Percentiles rank a stretch among this genome's conserved stretches.
phyloP scores from a whole-genome alignment of 2,329 filamentous ascomycete species.

The Cladosporium colombiae region DNA sequence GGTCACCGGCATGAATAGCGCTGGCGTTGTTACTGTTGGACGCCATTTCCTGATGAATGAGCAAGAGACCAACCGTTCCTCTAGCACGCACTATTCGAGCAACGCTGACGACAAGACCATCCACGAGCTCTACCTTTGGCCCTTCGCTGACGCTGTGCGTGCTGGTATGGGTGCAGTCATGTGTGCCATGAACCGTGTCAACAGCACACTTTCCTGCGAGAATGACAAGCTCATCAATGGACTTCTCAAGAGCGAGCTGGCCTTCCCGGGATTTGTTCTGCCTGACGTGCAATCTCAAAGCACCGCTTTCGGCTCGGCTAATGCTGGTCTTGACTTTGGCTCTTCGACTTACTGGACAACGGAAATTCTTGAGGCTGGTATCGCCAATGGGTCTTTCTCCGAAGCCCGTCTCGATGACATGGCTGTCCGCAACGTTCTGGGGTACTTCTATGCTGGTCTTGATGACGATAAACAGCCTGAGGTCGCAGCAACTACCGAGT shows the following conservation, averaged over 20 bases:
- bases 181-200: conserved; percentile 74
- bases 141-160: conserved; percentile 58
- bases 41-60: conserved; percentile 59
- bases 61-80: conserved; percentile 36
- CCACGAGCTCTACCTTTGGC: conserved; percentile 30
- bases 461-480: conserved; percentile 29
- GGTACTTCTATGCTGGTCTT: conserved; percentile 63
- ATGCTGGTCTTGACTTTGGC: conserved; percentile 57
- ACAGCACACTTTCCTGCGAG: conserved; percentile 62
- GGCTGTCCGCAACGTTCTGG: conserved; percentile 46
- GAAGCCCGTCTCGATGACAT: conserved; percentile 64
- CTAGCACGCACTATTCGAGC: conserved; percentile 31
- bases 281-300: conserved; percentile 71
- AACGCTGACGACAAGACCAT: conserved; percentile 31
- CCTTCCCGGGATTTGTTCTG: conserved; percentile 83
- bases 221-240: conserved; percentile 79
- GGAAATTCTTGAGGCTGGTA: conserved; percentile 60
- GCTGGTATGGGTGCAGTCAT: conserved; percentile 67
- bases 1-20: conserved; percentile 54
- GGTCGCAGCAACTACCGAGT: conserved; percentile 11
- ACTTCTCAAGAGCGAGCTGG: conserved; percentile 78
- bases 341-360: conserved; percentile 46
- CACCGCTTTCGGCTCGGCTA: conserved; percentile 58
- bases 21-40: conserved; percentile 39
- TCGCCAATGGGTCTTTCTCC: conserved; percentile 58